Percentiles rank a stretch among this genome's conserved stretches.
Conservation (phyloP, 176 grass and related monocot genomes). For the Ananas comosus region DNA sequence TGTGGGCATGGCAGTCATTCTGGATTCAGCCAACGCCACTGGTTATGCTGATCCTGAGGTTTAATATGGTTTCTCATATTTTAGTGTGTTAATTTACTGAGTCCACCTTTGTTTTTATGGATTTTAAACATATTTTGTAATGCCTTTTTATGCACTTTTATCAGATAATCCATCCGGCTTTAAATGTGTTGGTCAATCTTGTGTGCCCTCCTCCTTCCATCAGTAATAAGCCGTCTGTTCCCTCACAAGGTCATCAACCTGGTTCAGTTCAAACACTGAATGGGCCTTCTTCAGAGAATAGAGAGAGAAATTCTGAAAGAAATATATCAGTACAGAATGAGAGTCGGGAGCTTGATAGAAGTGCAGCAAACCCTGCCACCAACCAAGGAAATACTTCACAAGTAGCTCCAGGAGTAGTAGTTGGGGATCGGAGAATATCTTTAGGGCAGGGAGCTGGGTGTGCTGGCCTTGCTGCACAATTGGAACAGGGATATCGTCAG, state of each 20-base stretch:
- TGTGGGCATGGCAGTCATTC: slow-evolving; percentile 68
- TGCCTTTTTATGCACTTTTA: slow-evolving; percentile 8
- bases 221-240: slow-evolving; percentile 61
- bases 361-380: slow-evolving; percentile 5
- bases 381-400: slow-evolving; percentile 26
- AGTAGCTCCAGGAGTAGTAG: slow-evolving; percentile 55
- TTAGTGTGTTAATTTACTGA: slow-evolving; percentile 3
- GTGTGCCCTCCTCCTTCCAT: slow-evolving; percentile 96
- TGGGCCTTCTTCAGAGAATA: slow-evolving; percentile 44
- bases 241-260: slow-evolving; percentile 49
- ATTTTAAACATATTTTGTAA: slow-evolving; percentile 6
- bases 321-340: slow-evolving; percentile 44
- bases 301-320: slow-evolving; percentile 53
- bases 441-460: slow-evolving; percentile 79
- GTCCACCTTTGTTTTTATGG: slow-evolving; percentile 1
- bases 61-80: slow-evolving; percentile 25
- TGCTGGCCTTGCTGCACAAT: slow-evolving; percentile 91
- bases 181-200: slow-evolving; percentile 94
- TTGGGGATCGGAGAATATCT: slow-evolving; percentile 78
- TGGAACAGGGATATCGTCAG: slow-evolving; percentile 95
- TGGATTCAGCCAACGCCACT: slow-evolving; percentile 71
- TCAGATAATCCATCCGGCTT: slow-evolving; percentile 86
- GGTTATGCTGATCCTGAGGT: slow-evolving; percentile 95
- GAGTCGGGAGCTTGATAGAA: slow-evolving; percentile 33
- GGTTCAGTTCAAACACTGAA: slow-evolving; percentile 32